Percentiles rank a stretch among this genome's conserved stretches.
These are phyloP conservation scores for Penicillium sp. DNA, from an alignment of 2,329 filamentous ascomycete genomes.

Conservation along the genomic window DNA sequence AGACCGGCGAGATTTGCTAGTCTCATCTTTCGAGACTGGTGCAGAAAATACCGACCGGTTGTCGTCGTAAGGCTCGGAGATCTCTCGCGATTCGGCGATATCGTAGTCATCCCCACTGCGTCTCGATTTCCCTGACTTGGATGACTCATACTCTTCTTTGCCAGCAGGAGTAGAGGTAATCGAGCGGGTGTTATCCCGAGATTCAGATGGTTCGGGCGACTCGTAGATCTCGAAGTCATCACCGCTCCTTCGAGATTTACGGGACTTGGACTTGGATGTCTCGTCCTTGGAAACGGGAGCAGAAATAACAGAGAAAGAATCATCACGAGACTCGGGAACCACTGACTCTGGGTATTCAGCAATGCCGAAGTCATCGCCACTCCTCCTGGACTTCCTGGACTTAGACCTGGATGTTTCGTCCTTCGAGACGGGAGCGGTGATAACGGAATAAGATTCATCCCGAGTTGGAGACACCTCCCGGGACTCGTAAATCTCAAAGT, in stretches of 20 bases:
- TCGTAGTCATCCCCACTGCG: not conserved
- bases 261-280: slow-evolving; percentile 2
- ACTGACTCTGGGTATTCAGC: not conserved
- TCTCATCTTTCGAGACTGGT: not conserved
- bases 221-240: slow-evolving; percentile 3
- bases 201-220: not conserved
- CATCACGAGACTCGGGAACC: not conserved
- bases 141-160: not conserved
- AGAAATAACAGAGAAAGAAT: slow-evolving; percentile 3
- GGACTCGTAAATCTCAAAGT: slow-evolving; percentile 1
- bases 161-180: not conserved
- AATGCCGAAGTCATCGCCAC: not conserved
- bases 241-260: slow-evolving; percentile 2
- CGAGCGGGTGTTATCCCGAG: not conserved
- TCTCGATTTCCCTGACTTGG: not conserved
- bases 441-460: not conserved
- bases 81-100: not conserved
- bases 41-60: not conserved
- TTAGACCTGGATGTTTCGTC: not conserved
- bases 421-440: slow-evolving; percentile 1
- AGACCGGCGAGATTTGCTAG: not conserved
- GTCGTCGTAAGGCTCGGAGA: not conserved
- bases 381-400: not conserved
- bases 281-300: slow-evolving; percentile 3
- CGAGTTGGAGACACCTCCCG: not conserved